Evolutionary conservation across 495 filamentous ascomycete species (phyloP), one percentile per base, ranked within the genome.

Genomic region (Annulohypoxylon maeteangense): DNA sequence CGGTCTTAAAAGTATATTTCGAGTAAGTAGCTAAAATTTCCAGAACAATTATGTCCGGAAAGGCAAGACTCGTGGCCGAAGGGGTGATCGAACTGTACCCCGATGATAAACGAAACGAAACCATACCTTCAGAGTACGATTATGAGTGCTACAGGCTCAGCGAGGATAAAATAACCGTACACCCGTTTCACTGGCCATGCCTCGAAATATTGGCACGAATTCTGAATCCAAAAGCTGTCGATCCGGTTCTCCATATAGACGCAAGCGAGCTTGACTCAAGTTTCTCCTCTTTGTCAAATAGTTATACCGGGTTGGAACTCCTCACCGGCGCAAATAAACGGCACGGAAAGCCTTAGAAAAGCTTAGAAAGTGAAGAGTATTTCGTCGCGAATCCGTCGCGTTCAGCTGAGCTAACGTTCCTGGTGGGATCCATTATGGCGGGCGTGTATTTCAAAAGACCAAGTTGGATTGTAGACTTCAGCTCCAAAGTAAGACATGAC

Each of bases 121-220:
- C 1, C 2, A 4, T 65, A 36, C 62, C 62, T 36, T 23, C 12
- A 2, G 2, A 22, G 16, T 7, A 11, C 38, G 32, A 56, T 0
- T 65, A 56, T 16, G 11, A 4, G 4, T 65, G 63, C 22, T 50
- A 66, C 29, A 16, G 18, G 27, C 10, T 23, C 12, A 18, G 7
- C 2, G 42, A 32, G 3, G 38, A 44, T 2, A 11, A 14, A 16
- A 8, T 51, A 7, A 50, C 50, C 0, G 55, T 54, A 22, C 48
- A 59, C n/a, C 63, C 63, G 42, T 40, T 66, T 44, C 63, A 66
- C 22, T 40, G 44, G 63, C 29, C 54, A 42, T 66, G 63, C 23
- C 42, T 20, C 22, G 32, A 66, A 58, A 31, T 59, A 51, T 32
- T 66, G 5, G 63, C 63, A 36, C 20, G 10, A 6, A 18, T 40